phyloP scores from a whole-genome alignment of 345 rosid genomes.

The Lumnitzera littorea region DNA sequence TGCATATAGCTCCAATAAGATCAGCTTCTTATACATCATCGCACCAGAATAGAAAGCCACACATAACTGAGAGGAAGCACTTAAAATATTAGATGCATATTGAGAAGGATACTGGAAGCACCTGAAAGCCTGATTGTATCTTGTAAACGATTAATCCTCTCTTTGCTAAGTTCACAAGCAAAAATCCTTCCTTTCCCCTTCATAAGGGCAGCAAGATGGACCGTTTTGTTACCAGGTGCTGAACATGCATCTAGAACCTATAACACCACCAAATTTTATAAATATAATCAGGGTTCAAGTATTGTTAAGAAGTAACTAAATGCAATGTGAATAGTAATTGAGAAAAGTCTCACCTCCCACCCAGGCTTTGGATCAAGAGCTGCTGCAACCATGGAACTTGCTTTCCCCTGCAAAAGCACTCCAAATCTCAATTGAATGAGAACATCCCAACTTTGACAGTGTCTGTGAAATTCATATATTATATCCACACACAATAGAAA shows the following conservation, averaged over 20 bases:
- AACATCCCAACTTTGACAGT: background rate
- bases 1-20: too few relatives aligned
- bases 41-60: background rate
- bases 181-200: conserved; percentile 62
- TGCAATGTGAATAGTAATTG: background rate
- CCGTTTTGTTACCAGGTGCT: conserved; percentile 98
- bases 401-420: conserved; percentile 58
- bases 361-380: conserved; percentile 71
- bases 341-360: conserved; percentile 53
- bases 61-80: background rate
- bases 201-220: conserved; percentile 93
- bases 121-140: conserved; percentile 74
- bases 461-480: background rate
- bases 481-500: too few relatives aligned
- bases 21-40: too few relatives aligned
- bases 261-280: background rate
- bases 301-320: background rate
- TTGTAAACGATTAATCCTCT: conserved; percentile 59
- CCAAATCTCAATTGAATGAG: background rate
- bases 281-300: background rate
- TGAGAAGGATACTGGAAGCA: conserved; percentile 69
- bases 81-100: conserved; percentile 3
- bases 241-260: conserved; percentile 97
- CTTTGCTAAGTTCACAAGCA: conserved; percentile 77
- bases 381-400: conserved; percentile 91